Evolutionary conservation across 768 basidiomycete species (phyloP), one percentile per base, ranked within the genome.

Genomic region (Rhodotorula diobovata): DNA sequence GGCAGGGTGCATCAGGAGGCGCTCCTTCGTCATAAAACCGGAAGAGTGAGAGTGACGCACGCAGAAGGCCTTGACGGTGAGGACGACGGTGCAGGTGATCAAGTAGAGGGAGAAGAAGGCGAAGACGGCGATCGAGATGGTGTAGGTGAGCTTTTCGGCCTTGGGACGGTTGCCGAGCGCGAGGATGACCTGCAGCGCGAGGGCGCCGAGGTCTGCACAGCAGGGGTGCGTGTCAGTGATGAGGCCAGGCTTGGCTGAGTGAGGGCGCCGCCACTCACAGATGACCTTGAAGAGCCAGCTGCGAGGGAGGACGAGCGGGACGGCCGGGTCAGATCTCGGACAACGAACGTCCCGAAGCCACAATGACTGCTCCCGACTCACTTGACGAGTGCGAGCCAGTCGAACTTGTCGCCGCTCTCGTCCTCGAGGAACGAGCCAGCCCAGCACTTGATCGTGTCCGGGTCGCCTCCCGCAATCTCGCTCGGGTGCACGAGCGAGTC

Each of bases 91-190:
- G 25, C 58, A 93, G 41, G 91, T 84, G 68, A 96, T 82, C 15
- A 97, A 85, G 80, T 97, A 98, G 10, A 90, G 78, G 0, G 92
- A 84, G 55, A 96, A 82, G 73, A 95, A 76, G 37, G 90, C 93
- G 76, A 89, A 97, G 2, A 95, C 89, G 86, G 90, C 63, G 73
- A 78, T 68, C 32, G 71, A 77, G 53, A 75, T 73, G 0, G 85
- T 82, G 78, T 92, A 93, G 23, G 88, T 85, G 41, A 83, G 76
- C 48, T 87, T 85, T 82, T 95, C 93, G 68, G 91, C 93, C 79
- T 95, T 95, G 6, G 93, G 93, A 67, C 93, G 84, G 73, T 90
- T 90, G 39, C 89, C 89, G 32, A 90, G 81, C 25, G 88, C 89
- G 30, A 90, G 83, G 55, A 90, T 84, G 76, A 90, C 89, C 83